phyloP scores from a whole-genome alignment of 129 eudicot genomes.

The Saposhnikovia divaricata region DNA sequence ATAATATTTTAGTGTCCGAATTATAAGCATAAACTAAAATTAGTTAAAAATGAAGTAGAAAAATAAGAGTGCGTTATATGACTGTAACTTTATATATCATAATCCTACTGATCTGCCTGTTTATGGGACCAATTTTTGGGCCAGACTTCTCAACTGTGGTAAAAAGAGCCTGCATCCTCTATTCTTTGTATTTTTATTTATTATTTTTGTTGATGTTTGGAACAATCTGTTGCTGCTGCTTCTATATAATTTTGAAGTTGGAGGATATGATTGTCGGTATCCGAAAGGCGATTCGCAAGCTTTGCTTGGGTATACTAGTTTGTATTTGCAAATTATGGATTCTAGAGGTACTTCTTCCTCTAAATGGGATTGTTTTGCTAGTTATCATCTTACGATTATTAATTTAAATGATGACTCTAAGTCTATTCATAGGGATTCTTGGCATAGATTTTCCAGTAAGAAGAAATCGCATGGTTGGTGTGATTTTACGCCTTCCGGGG shows the following conservation, averaged over 20 bases:
- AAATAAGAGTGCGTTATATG: neutral
- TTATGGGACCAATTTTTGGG: too few species aligned
- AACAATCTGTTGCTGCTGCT: too few species aligned
- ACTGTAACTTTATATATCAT: too few species aligned
- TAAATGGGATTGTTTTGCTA: slow-evolving; percentile 94
- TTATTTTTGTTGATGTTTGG: too few species aligned
- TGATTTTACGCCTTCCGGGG: slow-evolving; percentile 62
- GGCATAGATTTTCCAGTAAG: slow-evolving; percentile 91
- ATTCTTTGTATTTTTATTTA: too few species aligned
- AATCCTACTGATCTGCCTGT: too few species aligned
- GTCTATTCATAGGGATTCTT: slow-evolving; percentile 80
- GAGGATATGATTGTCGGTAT: slow-evolving; percentile 93
- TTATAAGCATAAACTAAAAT: too few species aligned
- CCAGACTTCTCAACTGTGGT: too few species aligned
- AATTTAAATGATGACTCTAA: slow-evolving; percentile 57
- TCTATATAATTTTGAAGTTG: slow-evolving; percentile 95
- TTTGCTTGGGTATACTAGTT: slow-evolving; percentile 68
- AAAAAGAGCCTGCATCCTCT: too few species aligned
- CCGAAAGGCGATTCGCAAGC: slow-evolving; percentile 97
- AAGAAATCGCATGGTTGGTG: slow-evolving; percentile 99
- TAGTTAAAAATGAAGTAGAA: neutral
- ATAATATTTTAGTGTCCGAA: too few species aligned
- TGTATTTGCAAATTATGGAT: slow-evolving; percentile 89
- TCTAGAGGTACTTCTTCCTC: slow-evolving; percentile 66
- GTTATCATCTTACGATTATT: slow-evolving; percentile 65